Evolutionary conservation across 1,284 basidiomycete species (phyloP).

Genomic region (Serendipita sp.): DNA sequence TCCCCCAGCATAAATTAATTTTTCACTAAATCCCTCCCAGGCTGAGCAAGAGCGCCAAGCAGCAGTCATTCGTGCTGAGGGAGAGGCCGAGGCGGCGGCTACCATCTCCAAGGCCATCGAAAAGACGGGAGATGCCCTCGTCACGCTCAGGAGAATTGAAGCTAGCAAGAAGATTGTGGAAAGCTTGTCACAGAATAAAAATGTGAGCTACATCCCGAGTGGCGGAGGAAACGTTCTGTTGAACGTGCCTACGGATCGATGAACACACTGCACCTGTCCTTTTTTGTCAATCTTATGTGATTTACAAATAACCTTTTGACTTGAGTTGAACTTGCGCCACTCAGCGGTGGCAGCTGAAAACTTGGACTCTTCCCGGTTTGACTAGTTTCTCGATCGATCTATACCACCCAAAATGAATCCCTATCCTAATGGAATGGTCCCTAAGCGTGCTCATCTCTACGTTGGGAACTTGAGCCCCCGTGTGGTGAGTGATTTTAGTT

Average conservation of each 20-base stretch:
- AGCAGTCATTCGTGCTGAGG: slow-evolving; percentile 93
- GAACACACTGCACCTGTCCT: slow-evolving; percentile 14
- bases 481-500: slow-evolving; percentile 30
- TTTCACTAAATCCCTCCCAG: slow-evolving; percentile 25
- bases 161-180: slow-evolving; percentile 91
- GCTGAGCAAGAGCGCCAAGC: slow-evolving; percentile 99
- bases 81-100: slow-evolving; percentile 91
- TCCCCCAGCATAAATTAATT: slow-evolving; percentile 6
- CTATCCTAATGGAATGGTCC: slow-evolving; percentile 13
- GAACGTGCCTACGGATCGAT: slow-evolving; percentile 52
- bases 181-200: slow-evolving; percentile 63
- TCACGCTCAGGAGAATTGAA: slow-evolving; percentile 93
- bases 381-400: background rate
- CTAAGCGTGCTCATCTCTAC: slow-evolving; percentile 76
- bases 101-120: slow-evolving; percentile 89
- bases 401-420: background rate
- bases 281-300: slow-evolving; percentile 6
- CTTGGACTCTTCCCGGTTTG: background rate
- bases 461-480: slow-evolving; percentile 92
- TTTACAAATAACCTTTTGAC: background rate
- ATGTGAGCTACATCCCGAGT: slow-evolving; percentile 80
- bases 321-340: background rate
- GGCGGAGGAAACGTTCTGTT: slow-evolving; percentile 66
- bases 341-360: background rate
- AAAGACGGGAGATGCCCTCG: slow-evolving; percentile 90